phyloP scores from a whole-genome alignment of 208 protist species.

The Wallacemonas sp. region DNA sequence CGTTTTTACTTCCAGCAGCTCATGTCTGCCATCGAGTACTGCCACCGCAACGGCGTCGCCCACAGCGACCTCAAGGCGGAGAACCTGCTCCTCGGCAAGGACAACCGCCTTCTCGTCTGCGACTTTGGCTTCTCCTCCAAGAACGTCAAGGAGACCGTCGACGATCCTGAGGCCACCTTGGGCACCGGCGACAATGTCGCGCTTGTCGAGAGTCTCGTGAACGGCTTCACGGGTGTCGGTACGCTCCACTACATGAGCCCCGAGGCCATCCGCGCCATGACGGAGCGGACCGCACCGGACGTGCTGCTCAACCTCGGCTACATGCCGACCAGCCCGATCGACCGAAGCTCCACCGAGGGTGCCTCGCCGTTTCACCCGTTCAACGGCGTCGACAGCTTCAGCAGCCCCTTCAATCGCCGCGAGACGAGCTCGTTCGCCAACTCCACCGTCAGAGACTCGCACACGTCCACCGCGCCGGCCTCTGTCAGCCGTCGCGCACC shows the following conservation, averaged over 20 bases:
- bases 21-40: slow-evolving; percentile 94
- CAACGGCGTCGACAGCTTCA: slow-evolving; percentile 14
- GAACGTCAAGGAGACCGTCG: slow-evolving; percentile 46
- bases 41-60: slow-evolving; percentile 86
- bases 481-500: not conserved
- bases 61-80: slow-evolving; percentile 93
- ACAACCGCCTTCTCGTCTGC: slow-evolving; percentile 78
- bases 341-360: no score
- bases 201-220: slow-evolving; percentile 31
- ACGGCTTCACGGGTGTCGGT: slow-evolving; percentile 43
- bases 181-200: slow-evolving; percentile 39
- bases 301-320: not conserved
- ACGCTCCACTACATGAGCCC: slow-evolving; percentile 89
- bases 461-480: not conserved
- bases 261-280: slow-evolving; percentile 58
- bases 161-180: slow-evolving; percentile 48
- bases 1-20: slow-evolving; percentile 95
- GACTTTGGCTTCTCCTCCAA: slow-evolving; percentile 92
- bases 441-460: not conserved
- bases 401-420: not conserved
- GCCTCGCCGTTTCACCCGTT: no score
- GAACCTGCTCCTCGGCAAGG: slow-evolving; percentile 81
- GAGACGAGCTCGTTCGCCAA: slow-evolving; percentile 16
- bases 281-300: slow-evolving; percentile 1
- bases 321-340: not conserved